Evolutionary conservation across 2,329 filamentous ascomycete genomes (phyloP).

Genomic region (Dactylellina cionopaga): DNA sequence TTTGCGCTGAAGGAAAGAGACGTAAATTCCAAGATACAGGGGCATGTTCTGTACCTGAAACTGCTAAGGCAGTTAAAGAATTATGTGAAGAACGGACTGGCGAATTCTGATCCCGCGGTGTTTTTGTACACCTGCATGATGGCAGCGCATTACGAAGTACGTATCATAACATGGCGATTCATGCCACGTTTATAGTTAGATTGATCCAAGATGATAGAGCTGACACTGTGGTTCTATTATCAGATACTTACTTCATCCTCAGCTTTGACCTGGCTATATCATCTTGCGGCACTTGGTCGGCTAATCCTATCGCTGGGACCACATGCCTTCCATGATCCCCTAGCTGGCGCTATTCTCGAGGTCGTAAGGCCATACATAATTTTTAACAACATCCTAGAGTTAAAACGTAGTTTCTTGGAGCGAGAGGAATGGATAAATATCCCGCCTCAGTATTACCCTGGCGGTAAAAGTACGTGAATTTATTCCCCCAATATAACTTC

Average conservation of each 20-base stretch:
- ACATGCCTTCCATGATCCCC: constrained; percentile 38
- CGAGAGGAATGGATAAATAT: constrained; percentile 43
- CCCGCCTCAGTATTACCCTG: constrained; percentile 40
- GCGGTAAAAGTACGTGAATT: constrained; percentile 35
- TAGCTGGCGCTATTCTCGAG: constrained; percentile 47
- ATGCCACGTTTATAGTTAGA: not conserved
- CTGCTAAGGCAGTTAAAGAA: constrained; percentile 42
- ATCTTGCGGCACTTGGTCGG: constrained; percentile 39
- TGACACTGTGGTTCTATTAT: not conserved
- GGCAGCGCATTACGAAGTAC: constrained; percentile 48
- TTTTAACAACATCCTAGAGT: constrained; percentile 39
- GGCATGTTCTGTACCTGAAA: constrained; percentile 42
- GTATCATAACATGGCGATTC: not conserved
- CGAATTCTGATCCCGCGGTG: constrained; percentile 45
- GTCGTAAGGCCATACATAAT: constrained; percentile 48
- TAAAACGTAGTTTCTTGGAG: constrained; percentile 36
- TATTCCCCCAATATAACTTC: not conserved
- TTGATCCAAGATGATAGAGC: not conserved
- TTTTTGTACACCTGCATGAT: constrained; percentile 52
- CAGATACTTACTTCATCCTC: constrained; percentile 42
- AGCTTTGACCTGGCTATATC: constrained; percentile 41
- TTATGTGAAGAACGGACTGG: constrained; percentile 45
- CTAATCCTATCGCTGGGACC: constrained; percentile 39
- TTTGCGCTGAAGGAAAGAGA: constrained; percentile 46
- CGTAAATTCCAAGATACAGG: constrained; percentile 46